These are phyloP conservation scores for Thalassiosira mediterranea DNA, from an alignment of 352 stramenopile genomes.

Conservation along the genomic window DNA sequence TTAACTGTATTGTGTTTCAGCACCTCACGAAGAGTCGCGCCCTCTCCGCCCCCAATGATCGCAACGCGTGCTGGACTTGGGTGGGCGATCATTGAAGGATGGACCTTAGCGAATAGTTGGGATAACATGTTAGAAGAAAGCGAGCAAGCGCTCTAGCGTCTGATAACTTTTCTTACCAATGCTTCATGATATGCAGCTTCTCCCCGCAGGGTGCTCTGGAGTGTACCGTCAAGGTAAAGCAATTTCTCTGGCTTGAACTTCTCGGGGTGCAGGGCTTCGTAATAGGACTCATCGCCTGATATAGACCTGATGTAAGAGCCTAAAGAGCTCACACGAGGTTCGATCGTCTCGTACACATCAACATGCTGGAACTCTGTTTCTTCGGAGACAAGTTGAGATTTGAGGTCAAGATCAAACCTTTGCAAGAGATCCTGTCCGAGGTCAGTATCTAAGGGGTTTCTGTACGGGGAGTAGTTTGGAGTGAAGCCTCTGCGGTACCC, in stretches of 20 bases:
- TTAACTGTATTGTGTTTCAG: conserved; percentile 75
- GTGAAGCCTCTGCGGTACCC: conserved; percentile 63
- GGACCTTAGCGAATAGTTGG: too few species aligned
- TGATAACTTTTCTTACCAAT: too few species aligned
- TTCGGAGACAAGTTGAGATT: too few species aligned
- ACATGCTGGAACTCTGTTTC: too few species aligned
- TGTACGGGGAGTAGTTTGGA: conserved; percentile 28
- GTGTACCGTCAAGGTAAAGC: conserved; percentile 68
- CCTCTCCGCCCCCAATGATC: conserved; percentile 77
- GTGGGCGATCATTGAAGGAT: conserved; percentile 78
- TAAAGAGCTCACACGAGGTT: too few species aligned
- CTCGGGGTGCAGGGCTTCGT: neutral
- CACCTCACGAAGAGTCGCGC: conserved; percentile 71
- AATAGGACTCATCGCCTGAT: neutral
- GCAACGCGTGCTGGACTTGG: conserved; percentile 65
- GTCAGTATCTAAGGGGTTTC: conserved; percentile 33
- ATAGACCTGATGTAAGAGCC: too few species aligned
- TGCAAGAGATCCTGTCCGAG: too few species aligned
- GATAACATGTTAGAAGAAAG: too few species aligned
- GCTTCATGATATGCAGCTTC: conserved; percentile 65
- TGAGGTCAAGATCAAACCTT: too few species aligned
- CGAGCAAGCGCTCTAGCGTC: too few species aligned
- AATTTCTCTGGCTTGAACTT: neutral
- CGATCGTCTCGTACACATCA: too few species aligned
- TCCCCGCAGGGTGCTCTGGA: conserved; percentile 33